phyloP scores from a whole-genome alignment of 2,329 filamentous ascomycete species.

The Nannizziopsis arthrosporioides region DNA sequence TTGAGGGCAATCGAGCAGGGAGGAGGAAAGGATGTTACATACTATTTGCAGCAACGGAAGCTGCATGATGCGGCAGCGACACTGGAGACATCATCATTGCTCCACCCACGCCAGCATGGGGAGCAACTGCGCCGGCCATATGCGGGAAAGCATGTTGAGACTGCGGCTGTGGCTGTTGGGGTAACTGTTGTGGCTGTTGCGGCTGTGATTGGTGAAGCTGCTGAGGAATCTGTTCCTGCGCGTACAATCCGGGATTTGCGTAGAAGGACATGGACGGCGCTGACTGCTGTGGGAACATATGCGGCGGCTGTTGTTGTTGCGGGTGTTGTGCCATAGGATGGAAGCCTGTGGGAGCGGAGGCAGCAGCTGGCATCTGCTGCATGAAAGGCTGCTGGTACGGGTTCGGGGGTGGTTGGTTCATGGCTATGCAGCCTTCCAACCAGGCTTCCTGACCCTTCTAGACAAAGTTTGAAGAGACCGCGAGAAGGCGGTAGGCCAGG shows the following conservation, averaged over 20 bases:
- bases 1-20: background rate
- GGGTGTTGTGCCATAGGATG: slow-evolving; percentile 9
- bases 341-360: slow-evolving; percentile 10
- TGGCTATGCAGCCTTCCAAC: background rate
- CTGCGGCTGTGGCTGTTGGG: slow-evolving; percentile 7
- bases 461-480: background rate
- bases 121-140: slow-evolving; percentile 13
- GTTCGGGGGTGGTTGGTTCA: slow-evolving; percentile 14
- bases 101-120: slow-evolving; percentile 12
- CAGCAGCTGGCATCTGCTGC: slow-evolving; percentile 11
- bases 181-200: slow-evolving; percentile 14
- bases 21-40: slow-evolving; percentile 11
- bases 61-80: slow-evolving; percentile 12
- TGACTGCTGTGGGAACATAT: slow-evolving; percentile 6
- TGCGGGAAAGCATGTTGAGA: slow-evolving; percentile 13
- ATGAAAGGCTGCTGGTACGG: slow-evolving; percentile 18
- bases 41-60: slow-evolving; percentile 9
- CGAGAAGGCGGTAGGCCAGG: background rate
- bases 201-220: slow-evolving; percentile 12
- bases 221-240: slow-evolving; percentile 5
- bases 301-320: slow-evolving; percentile 8
- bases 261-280: slow-evolving; percentile 12
- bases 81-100: slow-evolving; percentile 16
- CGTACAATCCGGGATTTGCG: slow-evolving; percentile 10
- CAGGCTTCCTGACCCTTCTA: background rate